These are phyloP conservation scores for Linum tenue DNA, from an alignment of 345 rosid genomes.

Conservation along the genomic window DNA sequence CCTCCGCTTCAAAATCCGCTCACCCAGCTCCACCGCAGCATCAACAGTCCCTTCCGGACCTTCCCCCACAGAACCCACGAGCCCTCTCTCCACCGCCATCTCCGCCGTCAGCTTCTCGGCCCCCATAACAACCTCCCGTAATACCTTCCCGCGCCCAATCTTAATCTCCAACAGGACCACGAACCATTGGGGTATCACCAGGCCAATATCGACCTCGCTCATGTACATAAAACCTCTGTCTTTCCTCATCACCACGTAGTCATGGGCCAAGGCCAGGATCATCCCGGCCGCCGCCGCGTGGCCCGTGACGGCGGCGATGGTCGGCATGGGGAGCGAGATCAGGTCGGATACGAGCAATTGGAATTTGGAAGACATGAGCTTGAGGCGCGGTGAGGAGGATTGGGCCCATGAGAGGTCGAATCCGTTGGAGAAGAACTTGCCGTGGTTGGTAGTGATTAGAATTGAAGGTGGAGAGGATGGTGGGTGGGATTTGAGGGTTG, in stretches of 20 bases:
- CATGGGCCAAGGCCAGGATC: conserved; percentile 14
- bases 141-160: conserved; percentile 1
- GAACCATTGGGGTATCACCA: conserved; percentile 16
- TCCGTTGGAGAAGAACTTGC: conserved; percentile 25
- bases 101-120: conserved; percentile 17
- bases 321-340: conserved; percentile 21
- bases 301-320: conserved; percentile 18
- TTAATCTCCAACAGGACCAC: conserved; percentile 5
- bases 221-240: conserved; percentile 18
- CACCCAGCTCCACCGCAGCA: conserved; percentile 6
- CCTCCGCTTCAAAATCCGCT: conserved; percentile 2
- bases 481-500: conserved; percentile 1
- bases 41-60: conserved; percentile 14
- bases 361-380: conserved; percentile 12
- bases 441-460: conserved; percentile 19
- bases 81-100: conserved; percentile 12
- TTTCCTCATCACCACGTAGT: conserved; percentile 16
- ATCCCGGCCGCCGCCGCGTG: conserved; percentile 18
- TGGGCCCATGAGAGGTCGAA: conserved; percentile 18
- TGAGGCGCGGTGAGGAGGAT: conserved; percentile 3
- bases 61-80: conserved; percentile 1
- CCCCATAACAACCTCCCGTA: conserved; percentile 9
- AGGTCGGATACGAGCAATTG: conserved; percentile 1
- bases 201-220: conserved; percentile 21
- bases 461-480: conserved; percentile 12